These are phyloP conservation scores for Ceratopteris richardii DNA, from an alignment of 75 land plant species.

Conservation along the genomic window DNA sequence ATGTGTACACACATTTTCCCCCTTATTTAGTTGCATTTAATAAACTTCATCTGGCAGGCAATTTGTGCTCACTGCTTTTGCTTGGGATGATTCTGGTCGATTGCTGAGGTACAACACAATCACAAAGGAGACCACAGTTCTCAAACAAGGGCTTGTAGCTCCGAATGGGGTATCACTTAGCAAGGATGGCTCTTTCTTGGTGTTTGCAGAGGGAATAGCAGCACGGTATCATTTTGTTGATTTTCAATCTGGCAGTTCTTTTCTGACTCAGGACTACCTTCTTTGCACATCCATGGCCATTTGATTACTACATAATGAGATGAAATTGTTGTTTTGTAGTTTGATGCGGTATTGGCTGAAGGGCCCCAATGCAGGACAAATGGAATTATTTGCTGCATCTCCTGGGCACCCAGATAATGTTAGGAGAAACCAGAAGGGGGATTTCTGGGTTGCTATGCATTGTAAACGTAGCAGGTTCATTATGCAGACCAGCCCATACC, in stretches of 20 bases:
- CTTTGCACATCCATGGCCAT: no score
- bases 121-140: conserved; percentile 24
- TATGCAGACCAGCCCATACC: conserved; percentile 6
- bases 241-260: not conserved
- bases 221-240: not conserved
- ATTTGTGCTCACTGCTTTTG: conserved; percentile 27
- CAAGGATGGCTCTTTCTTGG: conserved; percentile 31
- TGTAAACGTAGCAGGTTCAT: conserved; percentile 8
- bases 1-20: not conserved
- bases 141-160: conserved; percentile 13
- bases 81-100: conserved; percentile 30
- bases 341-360: conserved; percentile 38
- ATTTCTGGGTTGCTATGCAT: conserved; percentile 48
- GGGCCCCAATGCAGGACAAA: conserved; percentile 33
- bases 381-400: conserved; percentile 23
- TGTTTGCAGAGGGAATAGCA: conserved; percentile 23
- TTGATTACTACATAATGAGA: no score
- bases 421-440: conserved; percentile 24
- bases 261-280: not conserved
- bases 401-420: conserved; percentile 48
- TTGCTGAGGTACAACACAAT: conserved; percentile 32
- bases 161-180: conserved; percentile 41
- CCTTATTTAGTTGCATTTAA: not conserved
- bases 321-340: conserved; percentile 21
- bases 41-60: conserved; percentile 16